Evolutionary conservation across 169 alveolate genomes (phyloP).

Genomic region (Cryptosporidium baileyi): DNA sequence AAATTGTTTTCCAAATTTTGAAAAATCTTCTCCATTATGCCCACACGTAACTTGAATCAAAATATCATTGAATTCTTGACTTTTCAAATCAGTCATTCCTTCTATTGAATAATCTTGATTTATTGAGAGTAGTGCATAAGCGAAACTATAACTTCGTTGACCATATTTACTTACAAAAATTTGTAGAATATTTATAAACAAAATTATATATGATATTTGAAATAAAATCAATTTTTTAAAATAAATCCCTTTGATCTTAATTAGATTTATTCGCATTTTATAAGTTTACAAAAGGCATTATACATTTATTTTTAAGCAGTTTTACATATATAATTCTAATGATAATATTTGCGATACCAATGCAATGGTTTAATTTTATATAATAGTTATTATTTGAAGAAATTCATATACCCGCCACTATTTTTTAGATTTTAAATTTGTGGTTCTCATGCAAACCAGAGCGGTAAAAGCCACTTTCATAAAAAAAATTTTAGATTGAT

Average conservation of each 20-base stretch:
- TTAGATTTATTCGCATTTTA: too few relatives aligned
- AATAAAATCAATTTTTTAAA: too few relatives aligned
- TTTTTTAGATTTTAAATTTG: slow-evolving; percentile 49
- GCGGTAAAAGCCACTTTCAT: slow-evolving; percentile 29
- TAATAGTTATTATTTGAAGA: too few relatives aligned
- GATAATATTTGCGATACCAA: too few relatives aligned
- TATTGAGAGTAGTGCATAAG: too few relatives aligned
- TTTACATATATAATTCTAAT: too few relatives aligned
- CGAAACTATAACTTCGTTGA: too few relatives aligned
- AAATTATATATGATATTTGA: too few relatives aligned
- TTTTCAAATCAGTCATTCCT: neutral
- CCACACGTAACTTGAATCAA: slow-evolving; percentile 45
- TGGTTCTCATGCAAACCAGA: slow-evolving; percentile 47
- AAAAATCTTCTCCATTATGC: neutral
- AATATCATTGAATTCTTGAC: neutral
- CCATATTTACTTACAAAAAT: too few relatives aligned
- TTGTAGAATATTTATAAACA: too few relatives aligned
- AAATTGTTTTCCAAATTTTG: neutral
- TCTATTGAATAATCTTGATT: neutral
- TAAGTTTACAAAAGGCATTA: neutral
- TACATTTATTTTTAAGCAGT: neutral
- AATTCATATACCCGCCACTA: slow-evolving; percentile 44
- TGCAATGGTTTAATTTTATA: too few relatives aligned
- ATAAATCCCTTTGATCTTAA: too few relatives aligned
- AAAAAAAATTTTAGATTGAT: neutral